These are phyloP conservation scores for Corylus avellana DNA, from an alignment of 306 rosid genomes.

Conservation along the genomic window DNA sequence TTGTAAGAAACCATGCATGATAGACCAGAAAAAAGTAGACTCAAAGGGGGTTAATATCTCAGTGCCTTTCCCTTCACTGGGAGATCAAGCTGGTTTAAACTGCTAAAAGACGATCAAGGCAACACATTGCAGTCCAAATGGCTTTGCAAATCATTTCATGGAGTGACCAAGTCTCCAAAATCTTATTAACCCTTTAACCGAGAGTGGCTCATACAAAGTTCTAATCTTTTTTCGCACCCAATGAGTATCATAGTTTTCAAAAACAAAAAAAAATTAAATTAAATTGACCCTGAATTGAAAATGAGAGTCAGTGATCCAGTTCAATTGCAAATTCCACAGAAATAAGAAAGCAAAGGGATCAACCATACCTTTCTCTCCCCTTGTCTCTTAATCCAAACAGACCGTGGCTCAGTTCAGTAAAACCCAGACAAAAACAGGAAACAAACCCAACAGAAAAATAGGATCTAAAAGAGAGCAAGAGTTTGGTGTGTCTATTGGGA, in stretches of 20 bases:
- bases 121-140: neutral
- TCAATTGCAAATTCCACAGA: neutral
- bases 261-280: neutral
- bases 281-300: neutral
- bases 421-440: neutral
- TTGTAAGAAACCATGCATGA: too few relatives aligned
- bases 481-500: conserved; percentile 33
- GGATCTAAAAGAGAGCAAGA: conserved; percentile 38
- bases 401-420: neutral
- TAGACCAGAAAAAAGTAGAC: neutral
- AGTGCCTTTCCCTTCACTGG: neutral
- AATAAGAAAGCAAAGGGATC: neutral
- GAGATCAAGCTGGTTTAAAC: neutral
- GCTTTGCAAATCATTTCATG: neutral
- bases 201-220: too few relatives aligned
- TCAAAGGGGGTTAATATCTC: neutral
- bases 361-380: conserved; percentile 2
- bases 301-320: neutral
- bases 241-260: too few relatives aligned
- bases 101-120: neutral
- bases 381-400: conserved; percentile 13
- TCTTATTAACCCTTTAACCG: too few relatives aligned
- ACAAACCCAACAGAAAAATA: neutral
- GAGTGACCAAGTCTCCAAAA: too few relatives aligned
- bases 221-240: too few relatives aligned